These are phyloP conservation scores for Colletotrichum filicis DNA, from an alignment of 2,329 filamentous ascomycete species.

Conservation along the genomic window DNA sequence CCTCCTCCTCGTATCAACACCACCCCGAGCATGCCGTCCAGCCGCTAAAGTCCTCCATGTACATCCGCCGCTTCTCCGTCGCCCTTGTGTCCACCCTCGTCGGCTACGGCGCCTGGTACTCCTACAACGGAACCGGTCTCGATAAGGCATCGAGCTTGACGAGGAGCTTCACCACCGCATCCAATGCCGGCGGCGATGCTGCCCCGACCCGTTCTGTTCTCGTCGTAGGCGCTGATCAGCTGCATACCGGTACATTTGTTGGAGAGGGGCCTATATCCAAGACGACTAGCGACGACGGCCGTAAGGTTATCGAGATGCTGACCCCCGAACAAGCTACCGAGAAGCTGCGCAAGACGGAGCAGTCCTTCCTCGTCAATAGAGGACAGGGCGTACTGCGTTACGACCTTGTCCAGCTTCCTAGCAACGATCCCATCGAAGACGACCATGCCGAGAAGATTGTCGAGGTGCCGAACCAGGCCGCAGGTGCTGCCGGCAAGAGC, in stretches of 20 bases:
- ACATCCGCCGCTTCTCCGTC: conserved; percentile 74
- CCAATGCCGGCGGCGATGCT: conserved; percentile 47
- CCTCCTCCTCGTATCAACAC: conserved; percentile 37
- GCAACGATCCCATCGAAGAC: conserved; percentile 98
- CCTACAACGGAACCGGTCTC: conserved; percentile 63
- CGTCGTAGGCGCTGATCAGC: conserved; percentile 88
- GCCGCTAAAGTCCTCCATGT: conserved; percentile 78
- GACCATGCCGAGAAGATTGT: conserved; percentile 99
- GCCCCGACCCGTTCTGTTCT: conserved; percentile 75
- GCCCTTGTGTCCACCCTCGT: conserved; percentile 77
- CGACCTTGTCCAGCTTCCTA: conserved; percentile 92
- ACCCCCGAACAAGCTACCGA: conserved; percentile 93
- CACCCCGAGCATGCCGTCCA: conserved; percentile 51
- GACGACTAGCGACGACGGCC: conserved; percentile 83
- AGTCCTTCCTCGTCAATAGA: conserved; percentile 90
- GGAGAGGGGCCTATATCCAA: conserved; percentile 91
- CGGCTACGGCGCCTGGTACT: conserved; percentile 82
- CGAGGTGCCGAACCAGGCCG: conserved; percentile 76
- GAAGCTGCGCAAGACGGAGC: conserved; percentile 88
- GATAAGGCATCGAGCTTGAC: conserved; percentile 49
- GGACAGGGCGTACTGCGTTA: conserved; percentile 94
- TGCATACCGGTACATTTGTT: conserved; percentile 88
- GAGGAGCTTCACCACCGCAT: conserved; percentile 55
- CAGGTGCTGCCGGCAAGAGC: conserved; percentile 56
- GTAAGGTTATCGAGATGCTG: conserved; percentile 94